Percentiles rank a stretch among this genome's conserved stretches.
Evolutionary conservation across 2,329 filamentous ascomycete genomes (phyloP).

Genomic region (Colletotrichum euphorbiae): DNA sequence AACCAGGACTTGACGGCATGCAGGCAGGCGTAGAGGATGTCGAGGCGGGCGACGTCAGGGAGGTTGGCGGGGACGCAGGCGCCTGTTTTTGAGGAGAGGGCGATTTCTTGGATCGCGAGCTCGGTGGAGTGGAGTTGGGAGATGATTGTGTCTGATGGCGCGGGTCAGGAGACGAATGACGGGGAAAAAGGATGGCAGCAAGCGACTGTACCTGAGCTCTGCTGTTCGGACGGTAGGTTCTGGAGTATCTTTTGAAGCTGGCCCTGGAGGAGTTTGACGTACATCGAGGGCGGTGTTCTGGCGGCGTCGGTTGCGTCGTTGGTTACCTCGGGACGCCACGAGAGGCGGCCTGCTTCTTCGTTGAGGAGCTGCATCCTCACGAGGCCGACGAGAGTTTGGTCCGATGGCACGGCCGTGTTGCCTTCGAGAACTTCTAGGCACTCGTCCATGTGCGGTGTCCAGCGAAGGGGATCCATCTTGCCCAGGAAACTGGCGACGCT

Average conservation of each 20-base stretch:
- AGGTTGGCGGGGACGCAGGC: conserved; percentile 38
- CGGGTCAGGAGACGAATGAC: neutral
- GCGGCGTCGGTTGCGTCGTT: neutral
- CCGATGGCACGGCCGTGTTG: conserved; percentile 56
- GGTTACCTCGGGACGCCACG: conserved; percentile 40
- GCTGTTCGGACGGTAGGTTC: conserved; percentile 42
- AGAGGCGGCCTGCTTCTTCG: conserved; percentile 44
- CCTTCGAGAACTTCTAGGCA: conserved; percentile 57
- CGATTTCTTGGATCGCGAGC: conserved; percentile 52
- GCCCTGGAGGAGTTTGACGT: conserved; percentile 46
- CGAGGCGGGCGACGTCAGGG: conserved; percentile 43
- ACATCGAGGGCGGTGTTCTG: conserved; percentile 43
- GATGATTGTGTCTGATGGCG: conserved; percentile 48
- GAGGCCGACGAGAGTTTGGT: conserved; percentile 58
- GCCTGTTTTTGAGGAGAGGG: conserved; percentile 37
- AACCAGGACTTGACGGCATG: conserved; percentile 44
- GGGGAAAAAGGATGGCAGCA: neutral
- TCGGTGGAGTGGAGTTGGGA: conserved; percentile 52
- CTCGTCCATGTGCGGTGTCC: conserved; percentile 68
- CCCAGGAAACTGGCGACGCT: conserved; percentile 43
- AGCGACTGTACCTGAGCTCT: conserved; percentile 47
- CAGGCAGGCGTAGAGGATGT: conserved; percentile 47
- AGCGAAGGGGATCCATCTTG: conserved; percentile 59
- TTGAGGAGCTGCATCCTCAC: conserved; percentile 51
- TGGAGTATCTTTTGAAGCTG: conserved; percentile 45